Percentiles rank a stretch among this genome's conserved stretches.
These are phyloP conservation scores for Aegilops tauschii DNA, from an alignment of 176 grass and related monocot genomes.

Conservation along the genomic window DNA sequence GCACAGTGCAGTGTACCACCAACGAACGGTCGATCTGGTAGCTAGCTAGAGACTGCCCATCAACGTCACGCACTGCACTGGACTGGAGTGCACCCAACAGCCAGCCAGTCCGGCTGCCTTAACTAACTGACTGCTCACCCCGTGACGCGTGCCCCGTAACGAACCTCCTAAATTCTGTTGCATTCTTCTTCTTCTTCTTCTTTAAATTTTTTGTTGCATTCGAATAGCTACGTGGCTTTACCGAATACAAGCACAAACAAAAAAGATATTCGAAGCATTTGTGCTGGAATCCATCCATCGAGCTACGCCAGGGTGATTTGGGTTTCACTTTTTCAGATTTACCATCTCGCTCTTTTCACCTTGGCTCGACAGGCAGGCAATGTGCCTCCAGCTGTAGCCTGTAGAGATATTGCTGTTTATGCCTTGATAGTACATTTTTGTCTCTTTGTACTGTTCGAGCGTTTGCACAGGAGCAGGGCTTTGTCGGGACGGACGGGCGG, in stretches of 20 bases:
- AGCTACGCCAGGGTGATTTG: too few species aligned
- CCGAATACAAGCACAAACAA: background rate
- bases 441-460: background rate
- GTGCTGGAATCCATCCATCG: too few species aligned
- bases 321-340: background rate
- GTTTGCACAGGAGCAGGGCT: too few species aligned
- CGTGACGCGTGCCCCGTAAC: conserved; percentile 30
- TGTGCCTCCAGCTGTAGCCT: background rate
- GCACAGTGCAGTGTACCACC: background rate
- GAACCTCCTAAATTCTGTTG: conserved; percentile 18
- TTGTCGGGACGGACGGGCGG: background rate
- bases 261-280: background rate
- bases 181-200: background rate
- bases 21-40: background rate
- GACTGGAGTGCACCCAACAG: conserved; percentile 18
- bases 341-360: too few species aligned
- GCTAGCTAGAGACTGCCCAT: background rate
- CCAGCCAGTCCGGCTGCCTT: conserved; percentile 34
- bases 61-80: conserved; percentile 25
- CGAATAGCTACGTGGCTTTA: background rate
- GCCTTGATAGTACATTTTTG: background rate
- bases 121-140: conserved; percentile 34
- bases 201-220: background rate
- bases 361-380: background rate
- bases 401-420: background rate